A percentile compares a stretch with the other conserved stretches of the same genome.
These are phyloP conservation scores for Cercospora beticola DNA, from an alignment of 2,329 filamentous ascomycete species.

Conservation along the genomic window DNA sequence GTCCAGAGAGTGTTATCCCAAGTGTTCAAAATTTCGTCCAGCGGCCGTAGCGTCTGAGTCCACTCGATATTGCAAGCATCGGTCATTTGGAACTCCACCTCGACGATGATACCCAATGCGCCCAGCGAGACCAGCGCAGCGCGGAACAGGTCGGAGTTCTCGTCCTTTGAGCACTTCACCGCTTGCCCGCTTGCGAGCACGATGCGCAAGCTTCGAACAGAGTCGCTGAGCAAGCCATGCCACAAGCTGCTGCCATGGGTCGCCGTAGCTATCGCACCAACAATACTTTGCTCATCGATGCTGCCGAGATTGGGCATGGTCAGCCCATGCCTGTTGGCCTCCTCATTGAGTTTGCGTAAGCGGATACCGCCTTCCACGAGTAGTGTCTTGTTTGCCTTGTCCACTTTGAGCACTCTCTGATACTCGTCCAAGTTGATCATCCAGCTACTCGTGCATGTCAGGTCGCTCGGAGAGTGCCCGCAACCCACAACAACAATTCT, in stretches of 20 bases:
- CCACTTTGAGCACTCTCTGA: conserved; percentile 68
- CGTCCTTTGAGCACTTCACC: conserved; percentile 64
- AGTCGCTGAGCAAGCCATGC: conserved; percentile 82
- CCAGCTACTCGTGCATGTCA: conserved; percentile 94
- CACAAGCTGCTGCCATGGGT: conserved; percentile 85
- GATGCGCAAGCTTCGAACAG: conserved; percentile 71
- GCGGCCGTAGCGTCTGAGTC: conserved; percentile 74
- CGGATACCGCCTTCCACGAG: conserved; percentile 87
- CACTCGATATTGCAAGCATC: conserved; percentile 82
- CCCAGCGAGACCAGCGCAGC: conserved; percentile 85
- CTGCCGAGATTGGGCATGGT: conserved; percentile 91
- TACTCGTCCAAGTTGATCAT: conserved; percentile 89
- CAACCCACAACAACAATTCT: conserved; percentile 85
- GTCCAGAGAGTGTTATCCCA: conserved; percentile 81
- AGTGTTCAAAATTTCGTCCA: conserved; percentile 64
- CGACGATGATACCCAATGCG: conserved; percentile 84
- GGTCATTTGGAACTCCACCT: conserved; percentile 80
- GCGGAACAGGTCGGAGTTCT: conserved; percentile 77
- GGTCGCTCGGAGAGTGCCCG: conserved; percentile 84
- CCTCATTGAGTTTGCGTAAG: conserved; percentile 69
- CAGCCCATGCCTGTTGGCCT: conserved; percentile 71
- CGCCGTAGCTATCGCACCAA: conserved; percentile 86
- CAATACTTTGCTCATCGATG: conserved; percentile 91
- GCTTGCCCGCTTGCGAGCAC: conserved; percentile 78
- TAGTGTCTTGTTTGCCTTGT: conserved; percentile 64